Conservation (phyloP, 129 eudicot species). For the Chrysanthemum makinoi region DNA sequence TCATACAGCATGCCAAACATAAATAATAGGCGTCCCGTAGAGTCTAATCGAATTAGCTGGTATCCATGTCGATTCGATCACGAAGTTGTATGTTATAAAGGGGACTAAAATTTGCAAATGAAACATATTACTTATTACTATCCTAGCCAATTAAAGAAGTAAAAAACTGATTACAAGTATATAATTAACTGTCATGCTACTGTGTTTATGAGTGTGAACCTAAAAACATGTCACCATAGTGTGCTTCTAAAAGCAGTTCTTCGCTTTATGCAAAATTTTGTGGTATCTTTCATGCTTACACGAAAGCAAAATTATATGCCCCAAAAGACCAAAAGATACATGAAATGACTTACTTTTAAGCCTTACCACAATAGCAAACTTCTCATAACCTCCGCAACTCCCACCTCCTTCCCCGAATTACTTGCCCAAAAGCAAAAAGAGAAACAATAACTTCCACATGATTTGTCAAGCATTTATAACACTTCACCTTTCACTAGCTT, state of each 20-base stretch:
- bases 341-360: conserved; percentile 9
- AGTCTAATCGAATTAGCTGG: neutral
- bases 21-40: conserved; percentile 4
- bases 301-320: conserved; percentile 16
- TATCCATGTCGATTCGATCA: neutral
- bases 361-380: conserved; percentile 20
- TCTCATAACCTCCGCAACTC: conserved; percentile 13
- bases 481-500: conserved; percentile 26
- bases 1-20: conserved; percentile 2
- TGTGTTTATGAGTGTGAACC: neutral
- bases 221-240: conserved; percentile 16
- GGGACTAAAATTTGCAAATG: neutral
- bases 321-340: conserved; percentile 2
- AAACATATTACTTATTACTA: conserved; percentile 9
- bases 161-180: neutral
- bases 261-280: neutral
- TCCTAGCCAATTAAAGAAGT: conserved; percentile 7
- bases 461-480: conserved; percentile 22
- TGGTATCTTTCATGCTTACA: conserved; percentile 5
- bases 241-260: neutral
- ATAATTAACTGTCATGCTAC: conserved; percentile 12
- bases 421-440: conserved; percentile 8
- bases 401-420: neutral
- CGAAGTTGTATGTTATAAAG: neutral
- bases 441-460: conserved; percentile 12